phyloP scores from a whole-genome alignment of 2,329 filamentous ascomycete species.

The Colletotrichum camelliae region DNA sequence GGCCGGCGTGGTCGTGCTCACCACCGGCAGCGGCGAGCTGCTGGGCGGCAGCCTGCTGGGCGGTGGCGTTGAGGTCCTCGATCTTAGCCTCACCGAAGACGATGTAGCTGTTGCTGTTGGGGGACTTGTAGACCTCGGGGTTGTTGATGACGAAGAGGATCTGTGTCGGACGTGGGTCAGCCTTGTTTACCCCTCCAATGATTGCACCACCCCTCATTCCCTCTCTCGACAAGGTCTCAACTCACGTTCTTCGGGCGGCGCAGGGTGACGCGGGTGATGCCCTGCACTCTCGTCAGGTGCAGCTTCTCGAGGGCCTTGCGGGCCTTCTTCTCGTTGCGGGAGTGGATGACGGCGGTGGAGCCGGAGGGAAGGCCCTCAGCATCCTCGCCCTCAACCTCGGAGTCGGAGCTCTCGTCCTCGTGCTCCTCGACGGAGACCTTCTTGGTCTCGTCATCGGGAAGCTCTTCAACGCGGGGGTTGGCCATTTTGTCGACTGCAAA shows the following conservation, averaged over 20 bases:
- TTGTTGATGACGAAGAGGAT: slow-evolving; percentile 99
- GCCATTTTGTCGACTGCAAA: slow-evolving; percentile 71
- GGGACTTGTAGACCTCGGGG: slow-evolving; percentile 99
- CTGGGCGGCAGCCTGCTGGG: slow-evolving; percentile 93
- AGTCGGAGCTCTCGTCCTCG: slow-evolving; percentile 74
- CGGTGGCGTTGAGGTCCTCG: slow-evolving; percentile 98
- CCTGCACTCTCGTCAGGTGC: slow-evolving; percentile 92
- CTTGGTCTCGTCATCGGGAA: slow-evolving; percentile 88
- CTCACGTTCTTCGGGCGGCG: slow-evolving; percentile 98
- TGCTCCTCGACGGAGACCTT: slow-evolving; percentile 81
- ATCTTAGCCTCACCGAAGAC: slow-evolving; percentile 99
- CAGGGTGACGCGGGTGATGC: slow-evolving; percentile 97
- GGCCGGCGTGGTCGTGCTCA: slow-evolving; percentile 70
- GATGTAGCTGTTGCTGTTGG: slow-evolving; percentile 99
- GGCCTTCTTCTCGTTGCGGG: slow-evolving; percentile 99
- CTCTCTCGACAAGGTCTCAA: slow-evolving; percentile 32
- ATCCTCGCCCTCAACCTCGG: slow-evolving; percentile 64
- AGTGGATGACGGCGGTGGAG: slow-evolving; percentile 90
- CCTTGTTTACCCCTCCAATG: slow-evolving; percentile 5
- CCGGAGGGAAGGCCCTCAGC: slow-evolving; percentile 70
- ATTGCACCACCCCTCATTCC: not conserved
- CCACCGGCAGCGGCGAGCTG: slow-evolving; percentile 82
- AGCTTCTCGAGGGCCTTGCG: slow-evolving; percentile 99
- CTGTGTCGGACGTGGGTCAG: slow-evolving; percentile 51
- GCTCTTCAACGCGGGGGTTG: slow-evolving; percentile 97